A percentile compares a stretch with the other conserved stretches of the same genome.
phyloP scores from a whole-genome alignment of 2,329 filamentous ascomycete species.

The Botrytis paeoniae region DNA sequence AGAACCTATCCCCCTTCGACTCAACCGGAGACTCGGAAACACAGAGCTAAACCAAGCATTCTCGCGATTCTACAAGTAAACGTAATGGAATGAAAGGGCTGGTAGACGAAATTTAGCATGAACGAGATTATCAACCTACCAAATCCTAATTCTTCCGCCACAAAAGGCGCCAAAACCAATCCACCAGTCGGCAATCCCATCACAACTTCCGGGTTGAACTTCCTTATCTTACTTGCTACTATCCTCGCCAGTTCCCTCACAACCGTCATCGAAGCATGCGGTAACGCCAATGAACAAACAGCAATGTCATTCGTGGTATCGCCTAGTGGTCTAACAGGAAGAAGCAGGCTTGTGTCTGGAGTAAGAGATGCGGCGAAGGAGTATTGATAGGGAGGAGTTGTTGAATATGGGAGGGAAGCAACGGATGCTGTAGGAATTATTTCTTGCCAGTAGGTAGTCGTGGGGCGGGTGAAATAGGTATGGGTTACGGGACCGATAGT shows the following conservation, averaged over 20 bases:
- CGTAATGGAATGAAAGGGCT: not conserved
- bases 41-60: not conserved
- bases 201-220: not conserved
- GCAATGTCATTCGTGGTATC: not conserved
- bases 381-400: constrained; percentile 4
- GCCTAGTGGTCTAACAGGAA: constrained; percentile 1
- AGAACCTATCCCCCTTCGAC: not conserved
- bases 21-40: not conserved
- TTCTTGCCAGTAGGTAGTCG: constrained; percentile 11
- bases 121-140: not conserved
- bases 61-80: not conserved
- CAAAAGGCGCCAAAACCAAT: constrained; percentile 10
- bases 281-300: constrained; percentile 6
- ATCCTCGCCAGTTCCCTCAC: constrained; percentile 1
- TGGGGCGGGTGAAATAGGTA: not conserved
- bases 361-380: not conserved
- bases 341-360: not conserved
- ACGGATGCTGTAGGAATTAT: not conserved
- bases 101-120: not conserved
- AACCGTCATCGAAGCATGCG: constrained; percentile 6
- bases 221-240: not conserved
- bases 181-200: constrained; percentile 10
- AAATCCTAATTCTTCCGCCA: constrained; percentile 5
- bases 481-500: not conserved
- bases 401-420: not conserved